Conservation (phyloP, 495 filamentous ascomycete genomes). For the Melanomma pulvis-pyrius region DNA sequence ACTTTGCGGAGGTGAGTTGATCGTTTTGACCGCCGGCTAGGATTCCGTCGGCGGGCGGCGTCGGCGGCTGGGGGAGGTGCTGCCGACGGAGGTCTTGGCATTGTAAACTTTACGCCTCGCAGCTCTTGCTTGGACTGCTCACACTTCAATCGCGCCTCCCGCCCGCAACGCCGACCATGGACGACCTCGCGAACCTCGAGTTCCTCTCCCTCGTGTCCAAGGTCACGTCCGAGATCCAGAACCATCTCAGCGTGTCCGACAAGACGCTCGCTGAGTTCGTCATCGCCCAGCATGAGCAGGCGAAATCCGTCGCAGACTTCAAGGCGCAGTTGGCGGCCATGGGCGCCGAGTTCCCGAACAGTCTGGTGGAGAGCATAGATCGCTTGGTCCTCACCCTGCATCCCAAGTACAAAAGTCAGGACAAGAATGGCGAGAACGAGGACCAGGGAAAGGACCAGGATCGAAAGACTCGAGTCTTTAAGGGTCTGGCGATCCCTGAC, state of each 20-base stretch:
- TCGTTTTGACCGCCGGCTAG: no score
- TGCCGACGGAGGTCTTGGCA: background rate
- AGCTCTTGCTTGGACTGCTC: background rate
- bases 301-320: slow-evolving; percentile 67
- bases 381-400: slow-evolving; percentile 87
- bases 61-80: no score
- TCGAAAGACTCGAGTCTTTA: slow-evolving; percentile 80
- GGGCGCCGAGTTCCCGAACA: slow-evolving; percentile 85
- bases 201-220: slow-evolving; percentile 91
- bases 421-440: slow-evolving; percentile 50
- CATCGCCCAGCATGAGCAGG: slow-evolving; percentile 85
- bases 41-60: no score
- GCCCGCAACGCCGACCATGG: slow-evolving; percentile 58
- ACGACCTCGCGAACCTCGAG: slow-evolving; percentile 87
- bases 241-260: slow-evolving; percentile 89
- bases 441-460: slow-evolving; percentile 44
- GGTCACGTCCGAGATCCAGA: slow-evolving; percentile 90
- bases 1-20: background rate
- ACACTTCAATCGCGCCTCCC: background rate
- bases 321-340: slow-evolving; percentile 69
- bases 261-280: slow-evolving; percentile 95
- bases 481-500: slow-evolving; percentile 86
- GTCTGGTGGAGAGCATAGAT: slow-evolving; percentile 88
- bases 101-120: background rate
- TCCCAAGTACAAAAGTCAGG: slow-evolving; percentile 72